Base-by-base conservation (phyloP, 345 rosid species). In the Erucastrum elatum region DNA sequence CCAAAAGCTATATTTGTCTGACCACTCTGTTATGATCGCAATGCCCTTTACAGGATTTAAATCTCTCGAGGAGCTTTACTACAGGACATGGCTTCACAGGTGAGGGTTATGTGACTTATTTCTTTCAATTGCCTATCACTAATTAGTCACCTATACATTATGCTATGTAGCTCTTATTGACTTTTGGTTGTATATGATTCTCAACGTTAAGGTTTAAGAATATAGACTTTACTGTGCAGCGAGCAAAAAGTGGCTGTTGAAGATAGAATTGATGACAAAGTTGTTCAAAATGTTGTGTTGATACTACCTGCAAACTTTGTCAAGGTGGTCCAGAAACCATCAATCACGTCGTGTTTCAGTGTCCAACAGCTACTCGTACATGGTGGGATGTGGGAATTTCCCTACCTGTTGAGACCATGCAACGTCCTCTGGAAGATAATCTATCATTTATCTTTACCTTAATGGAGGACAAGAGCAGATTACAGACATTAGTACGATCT, bases 1-100 rank as follows among this genome's bases (percentile, higher is more conserved):
- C 9, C 55, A 13, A 41, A 46, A 49, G 7, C 3, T 29, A 29
- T 4, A 15, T 29, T 8, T 12, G 26, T 55, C 1, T 56, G 4
- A 56, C 8, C 61, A 17, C 6, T 16, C 21, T 1, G 0, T 16
- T 61, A 21, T 21, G 21, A 16, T 46, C 0, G 3, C 25, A 68
- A 30, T 26, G 37, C 55, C 29, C 26, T 61, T 64, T 81, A 70
- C 90, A 94, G 96, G 98, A 73, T 94, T 94, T 79, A 85, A 78
- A 77, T 65, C 87, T 80, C 90, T 94, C 16, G 92, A 94, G 86
- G 86, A 90, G 75, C 87, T 92, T 66, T 94, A 94, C 77, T 90
- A 87, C 72, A 81, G 81, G 75, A 88, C 98, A 73, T 94, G 97
- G 97, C 87, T 94, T 70, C 97, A 94, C 81, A 92, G 97, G 97